Conservation (phyloP, 2,329 filamentous ascomycete species). For the Botrytis fragariae region DNA sequence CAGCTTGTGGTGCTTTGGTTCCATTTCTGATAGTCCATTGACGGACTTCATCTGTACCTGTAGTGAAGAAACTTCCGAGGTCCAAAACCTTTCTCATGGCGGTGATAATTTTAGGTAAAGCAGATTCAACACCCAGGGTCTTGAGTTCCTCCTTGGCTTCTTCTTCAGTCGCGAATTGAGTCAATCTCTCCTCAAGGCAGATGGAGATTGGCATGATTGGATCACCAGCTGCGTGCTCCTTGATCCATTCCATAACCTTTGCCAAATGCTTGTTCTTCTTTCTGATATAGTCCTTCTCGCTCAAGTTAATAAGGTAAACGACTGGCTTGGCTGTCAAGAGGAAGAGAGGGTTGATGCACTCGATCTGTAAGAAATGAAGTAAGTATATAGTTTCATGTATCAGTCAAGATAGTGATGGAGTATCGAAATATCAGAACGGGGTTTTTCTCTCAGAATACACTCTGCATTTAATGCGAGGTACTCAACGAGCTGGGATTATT, state of each 20-base stretch:
- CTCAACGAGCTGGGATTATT: constrained; percentile 99
- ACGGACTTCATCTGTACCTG: constrained; percentile 89
- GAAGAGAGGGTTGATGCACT: constrained; percentile 95
- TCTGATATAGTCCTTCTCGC: constrained; percentile 93
- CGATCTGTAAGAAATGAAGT: constrained; percentile 60
- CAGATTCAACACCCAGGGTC: constrained; percentile 80
- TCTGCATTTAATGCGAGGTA: constrained; percentile 74
- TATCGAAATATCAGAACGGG: constrained; percentile 37
- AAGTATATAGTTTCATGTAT: constrained; percentile 24
- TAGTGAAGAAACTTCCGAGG: constrained; percentile 95
- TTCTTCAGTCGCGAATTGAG: constrained; percentile 72
- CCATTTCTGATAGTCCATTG: constrained; percentile 98
- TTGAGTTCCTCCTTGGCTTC: constrained; percentile 85
- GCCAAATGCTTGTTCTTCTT: constrained; percentile 99
- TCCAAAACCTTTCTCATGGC: constrained; percentile 92
- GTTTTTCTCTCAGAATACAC: constrained; percentile 79
- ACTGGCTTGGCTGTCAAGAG: constrained; percentile 95
- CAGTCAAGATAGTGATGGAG: constrained; percentile 4
- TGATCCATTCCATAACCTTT: constrained; percentile 93
- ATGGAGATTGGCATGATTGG: constrained; percentile 93
- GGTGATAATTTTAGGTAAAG: constrained; percentile 84
- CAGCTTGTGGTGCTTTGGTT: constrained; percentile 95
- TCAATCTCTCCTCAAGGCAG: constrained; percentile 87
- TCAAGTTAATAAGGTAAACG: constrained; percentile 94
- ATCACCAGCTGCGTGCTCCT: constrained; percentile 82